Evolutionary conservation across 2,329 filamentous ascomycete species (phyloP).

Genomic region (Trichoderma sp.): DNA sequence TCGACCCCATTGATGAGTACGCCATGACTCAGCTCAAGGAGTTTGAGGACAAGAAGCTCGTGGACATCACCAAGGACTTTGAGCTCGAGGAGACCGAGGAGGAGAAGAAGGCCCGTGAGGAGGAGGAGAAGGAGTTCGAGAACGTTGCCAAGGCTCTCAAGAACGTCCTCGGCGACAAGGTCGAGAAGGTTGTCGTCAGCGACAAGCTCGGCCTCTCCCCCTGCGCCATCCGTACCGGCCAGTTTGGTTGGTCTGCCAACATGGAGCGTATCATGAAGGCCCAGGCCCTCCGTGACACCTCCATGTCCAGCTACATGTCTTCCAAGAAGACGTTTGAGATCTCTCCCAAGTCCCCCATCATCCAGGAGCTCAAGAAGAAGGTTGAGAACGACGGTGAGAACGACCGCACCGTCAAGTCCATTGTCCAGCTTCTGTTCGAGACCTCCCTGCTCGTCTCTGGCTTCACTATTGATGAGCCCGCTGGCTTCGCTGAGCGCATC

Average conservation of each 20-base stretch:
- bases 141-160: conserved; percentile 92
- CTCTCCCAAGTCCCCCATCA: conserved; percentile 95
- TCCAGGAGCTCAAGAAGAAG: conserved; percentile 99
- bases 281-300: conserved; percentile 98
- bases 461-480: conserved; percentile 99
- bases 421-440: conserved; percentile 98
- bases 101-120: conserved; percentile 95
- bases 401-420: conserved; percentile 98
- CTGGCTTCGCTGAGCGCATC: conserved; percentile 96
- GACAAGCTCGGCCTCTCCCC: conserved; percentile 95
- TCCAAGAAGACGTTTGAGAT: conserved; percentile 99
- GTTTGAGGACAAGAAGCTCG: conserved; percentile 99
- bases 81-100: conserved; percentile 99
- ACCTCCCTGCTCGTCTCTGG: conserved; percentile 97
- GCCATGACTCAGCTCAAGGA: conserved; percentile 99
- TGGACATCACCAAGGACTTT: conserved; percentile 99
- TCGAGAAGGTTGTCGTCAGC: conserved; percentile 99
- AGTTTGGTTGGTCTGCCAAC: conserved; percentile 99
- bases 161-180: conserved; percentile 98
- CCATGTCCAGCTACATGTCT: conserved; percentile 99
- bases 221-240: conserved; percentile 98
- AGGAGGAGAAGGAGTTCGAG: conserved; percentile 98
- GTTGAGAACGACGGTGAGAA: conserved; percentile 96
- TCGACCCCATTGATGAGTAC: conserved; percentile 99
- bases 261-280: conserved; percentile 99